These are phyloP conservation scores for Cladorrhinum sp. DNA, from an alignment of 2,329 filamentous ascomycete species.

Conservation along the genomic window DNA sequence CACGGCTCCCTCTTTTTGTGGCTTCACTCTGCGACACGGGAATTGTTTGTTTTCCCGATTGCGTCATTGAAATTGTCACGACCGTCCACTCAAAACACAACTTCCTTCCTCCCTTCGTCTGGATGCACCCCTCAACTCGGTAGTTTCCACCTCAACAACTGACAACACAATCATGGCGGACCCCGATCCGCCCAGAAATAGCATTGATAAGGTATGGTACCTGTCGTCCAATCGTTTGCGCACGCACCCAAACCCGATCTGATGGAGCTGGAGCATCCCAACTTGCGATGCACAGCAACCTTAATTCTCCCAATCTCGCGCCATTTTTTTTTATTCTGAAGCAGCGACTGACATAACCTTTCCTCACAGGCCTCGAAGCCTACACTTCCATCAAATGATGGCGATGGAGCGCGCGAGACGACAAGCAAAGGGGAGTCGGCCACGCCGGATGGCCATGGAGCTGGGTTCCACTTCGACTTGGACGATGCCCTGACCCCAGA, in stretches of 20 bases:
- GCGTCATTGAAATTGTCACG: background rate
- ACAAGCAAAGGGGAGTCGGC: conserved; percentile 1
- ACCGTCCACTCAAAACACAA: background rate
- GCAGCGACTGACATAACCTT: background rate
- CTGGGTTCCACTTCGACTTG: conserved; percentile 24
- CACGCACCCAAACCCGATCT: background rate
- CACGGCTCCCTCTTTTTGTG: background rate
- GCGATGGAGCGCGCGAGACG: conserved; percentile 5
- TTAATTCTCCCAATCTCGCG: background rate
- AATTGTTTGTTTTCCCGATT: background rate
- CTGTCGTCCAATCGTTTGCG: background rate
- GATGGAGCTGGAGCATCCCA: no score
- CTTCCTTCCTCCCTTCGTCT: background rate
- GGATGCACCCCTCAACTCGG: background rate
- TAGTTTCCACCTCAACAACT: background rate
- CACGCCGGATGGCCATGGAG: background rate
- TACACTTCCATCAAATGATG: conserved; percentile 3
- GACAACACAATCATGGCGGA: conserved; percentile 9
- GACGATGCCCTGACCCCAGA: conserved; percentile 65
- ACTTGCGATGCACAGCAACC: background rate
- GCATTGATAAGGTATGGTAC: conserved; percentile 6
- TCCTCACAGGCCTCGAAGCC: conserved; percentile 4
- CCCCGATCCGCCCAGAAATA: conserved; percentile 3
- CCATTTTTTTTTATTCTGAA: background rate
- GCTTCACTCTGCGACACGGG: background rate